Evolutionary conservation across 352 stramenopile genomes (phyloP).

Genomic region (Peronospora farinosa): DNA sequence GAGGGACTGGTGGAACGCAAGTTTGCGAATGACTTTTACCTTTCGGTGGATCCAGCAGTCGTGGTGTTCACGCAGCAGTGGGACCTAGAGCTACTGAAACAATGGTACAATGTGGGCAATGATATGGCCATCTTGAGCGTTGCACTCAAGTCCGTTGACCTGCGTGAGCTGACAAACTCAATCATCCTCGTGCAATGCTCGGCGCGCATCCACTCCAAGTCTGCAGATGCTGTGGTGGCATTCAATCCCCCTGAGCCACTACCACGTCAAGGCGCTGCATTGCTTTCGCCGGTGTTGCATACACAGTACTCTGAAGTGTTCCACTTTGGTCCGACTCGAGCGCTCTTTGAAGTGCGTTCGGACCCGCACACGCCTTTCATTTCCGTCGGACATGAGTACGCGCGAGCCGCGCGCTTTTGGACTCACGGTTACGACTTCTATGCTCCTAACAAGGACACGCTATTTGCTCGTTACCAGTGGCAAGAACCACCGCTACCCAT

Average conservation of each 20-base stretch:
- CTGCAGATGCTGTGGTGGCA: constrained; percentile 50
- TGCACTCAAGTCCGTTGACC: constrained; percentile 48
- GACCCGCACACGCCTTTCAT: constrained; percentile 63
- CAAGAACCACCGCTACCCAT: constrained; percentile 28
- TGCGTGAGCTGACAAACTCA: constrained; percentile 30
- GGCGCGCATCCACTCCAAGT: constrained; percentile 71
- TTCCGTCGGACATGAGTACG: constrained; percentile 63
- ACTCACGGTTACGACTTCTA: constrained; percentile 85
- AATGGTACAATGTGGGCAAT: constrained; percentile 79
- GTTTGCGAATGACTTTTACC: constrained; percentile 55
- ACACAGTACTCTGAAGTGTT: constrained; percentile 80
- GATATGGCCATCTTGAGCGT: constrained; percentile 76
- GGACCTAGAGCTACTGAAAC: constrained; percentile 66
- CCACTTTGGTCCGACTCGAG: constrained; percentile 59
- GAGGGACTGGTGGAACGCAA: constrained; percentile 55
- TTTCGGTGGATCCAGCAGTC: constrained; percentile 55
- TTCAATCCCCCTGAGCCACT: constrained; percentile 72
- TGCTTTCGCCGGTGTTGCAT: constrained; percentile 53
- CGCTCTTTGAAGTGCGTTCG: constrained; percentile 61
- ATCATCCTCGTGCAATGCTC: constrained; percentile 69
- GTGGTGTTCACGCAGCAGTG: constrained; percentile 68
- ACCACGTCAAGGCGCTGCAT: constrained; percentile 24
- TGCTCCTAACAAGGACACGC: constrained; percentile 49
- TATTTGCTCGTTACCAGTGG: constrained; percentile 61
- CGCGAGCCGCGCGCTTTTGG: constrained; percentile 78